phyloP scores from a whole-genome alignment of 257 asterid genomes.

The Plantago elongata region DNA sequence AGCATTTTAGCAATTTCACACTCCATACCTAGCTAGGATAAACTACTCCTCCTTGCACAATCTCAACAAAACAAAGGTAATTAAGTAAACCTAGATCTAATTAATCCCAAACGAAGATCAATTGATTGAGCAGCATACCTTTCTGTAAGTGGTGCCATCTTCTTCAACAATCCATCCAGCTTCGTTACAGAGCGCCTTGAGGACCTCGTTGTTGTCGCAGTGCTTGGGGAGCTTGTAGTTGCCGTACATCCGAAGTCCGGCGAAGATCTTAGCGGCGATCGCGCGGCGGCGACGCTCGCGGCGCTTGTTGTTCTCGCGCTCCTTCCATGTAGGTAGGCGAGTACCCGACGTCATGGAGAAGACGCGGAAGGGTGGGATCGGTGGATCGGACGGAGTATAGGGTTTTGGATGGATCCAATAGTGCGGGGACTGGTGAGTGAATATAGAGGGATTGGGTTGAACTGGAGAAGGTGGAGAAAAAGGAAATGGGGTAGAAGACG shows the following conservation, averaged over 20 bases:
- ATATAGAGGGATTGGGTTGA: no score
- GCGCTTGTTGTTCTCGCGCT: constrained; percentile 94
- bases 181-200: constrained; percentile 89
- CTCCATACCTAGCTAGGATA: no score
- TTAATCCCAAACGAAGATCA: no score
- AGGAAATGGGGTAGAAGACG: not conserved
- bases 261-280: constrained; percentile 89
- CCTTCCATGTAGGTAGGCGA: constrained; percentile 95
- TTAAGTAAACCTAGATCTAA: not conserved
- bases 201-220: constrained; percentile 91
- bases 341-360: constrained; percentile 68
- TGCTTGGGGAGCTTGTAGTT: constrained; percentile 89
- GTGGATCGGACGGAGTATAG: not conserved
- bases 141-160: constrained; percentile 88
- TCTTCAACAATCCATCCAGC: constrained; percentile 95
- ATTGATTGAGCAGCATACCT: constrained; percentile 38
- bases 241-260: constrained; percentile 88
- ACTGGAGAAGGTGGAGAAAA: constrained; percentile 11
- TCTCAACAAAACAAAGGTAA: no score
- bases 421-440: constrained; percentile 12
- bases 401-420: constrained; percentile 14
- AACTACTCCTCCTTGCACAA: no score
- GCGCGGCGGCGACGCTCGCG: constrained; percentile 93
- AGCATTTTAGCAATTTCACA: constrained; percentile 38
- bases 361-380: no score